A percentile compares a stretch with the other conserved stretches of the same genome.
phyloP scores from a whole-genome alignment of 371 early-diverging fungal genomes.

The Haplosporangium sp. region DNA sequence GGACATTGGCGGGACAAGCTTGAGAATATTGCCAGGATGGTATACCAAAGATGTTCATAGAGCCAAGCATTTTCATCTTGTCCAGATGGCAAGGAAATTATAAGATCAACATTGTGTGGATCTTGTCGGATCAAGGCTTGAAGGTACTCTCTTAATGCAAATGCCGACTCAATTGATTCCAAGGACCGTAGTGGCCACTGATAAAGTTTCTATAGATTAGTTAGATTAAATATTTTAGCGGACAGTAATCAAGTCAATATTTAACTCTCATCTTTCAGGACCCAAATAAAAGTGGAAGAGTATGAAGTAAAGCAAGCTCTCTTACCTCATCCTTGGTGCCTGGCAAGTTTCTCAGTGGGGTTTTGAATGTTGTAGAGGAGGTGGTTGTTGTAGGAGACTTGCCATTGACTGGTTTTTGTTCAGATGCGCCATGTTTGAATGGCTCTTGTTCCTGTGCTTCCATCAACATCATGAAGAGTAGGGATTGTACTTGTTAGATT shows the following conservation, averaged over 20 bases:
- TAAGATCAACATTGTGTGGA: conserved; percentile 67
- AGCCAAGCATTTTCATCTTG: conserved; percentile 86
- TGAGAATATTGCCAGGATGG: background rate
- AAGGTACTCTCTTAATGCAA: conserved; percentile 87
- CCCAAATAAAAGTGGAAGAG: too few relatives aligned
- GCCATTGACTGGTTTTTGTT: background rate
- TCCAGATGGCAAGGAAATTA: conserved; percentile 76
- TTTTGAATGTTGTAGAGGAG: background rate
- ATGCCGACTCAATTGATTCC: conserved; percentile 79
- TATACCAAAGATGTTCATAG: conserved; percentile 87
- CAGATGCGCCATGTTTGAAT: conserved; percentile 13
- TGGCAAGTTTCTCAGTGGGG: conserved; percentile 43
- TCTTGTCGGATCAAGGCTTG: conserved; percentile 80
- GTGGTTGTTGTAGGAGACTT: background rate
- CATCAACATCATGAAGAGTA: conserved; percentile 31
- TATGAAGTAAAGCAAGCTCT: background rate
- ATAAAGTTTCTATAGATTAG: conserved; percentile 60
- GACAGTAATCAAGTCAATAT: too few relatives aligned
- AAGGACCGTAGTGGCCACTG: conserved; percentile 69
- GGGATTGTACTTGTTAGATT: background rate
- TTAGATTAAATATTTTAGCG: too few relatives aligned
- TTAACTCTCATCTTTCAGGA: too few relatives aligned
- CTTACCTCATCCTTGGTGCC: conserved; percentile 55
- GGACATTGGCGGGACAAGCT: too few relatives aligned
- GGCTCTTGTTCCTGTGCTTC: conserved; percentile 34